Evolutionary conservation across 139 green algal species (phyloP).

Genomic region (Astrephomene gubernaculifera): DNA sequence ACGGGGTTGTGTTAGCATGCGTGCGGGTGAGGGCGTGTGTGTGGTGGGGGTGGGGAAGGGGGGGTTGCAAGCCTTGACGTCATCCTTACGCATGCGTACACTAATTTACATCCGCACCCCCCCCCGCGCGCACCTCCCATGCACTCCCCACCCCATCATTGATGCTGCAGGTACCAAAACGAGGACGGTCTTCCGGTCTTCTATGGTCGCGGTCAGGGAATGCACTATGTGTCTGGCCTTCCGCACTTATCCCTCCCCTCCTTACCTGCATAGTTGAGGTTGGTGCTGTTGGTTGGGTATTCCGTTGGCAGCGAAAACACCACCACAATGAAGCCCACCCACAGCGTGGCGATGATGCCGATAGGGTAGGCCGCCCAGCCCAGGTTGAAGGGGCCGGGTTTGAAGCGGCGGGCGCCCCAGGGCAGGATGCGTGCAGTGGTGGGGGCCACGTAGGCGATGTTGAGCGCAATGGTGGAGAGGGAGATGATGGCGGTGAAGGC

Average conservation of each 20-base stretch:
- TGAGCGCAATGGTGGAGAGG: conserved; percentile 58
- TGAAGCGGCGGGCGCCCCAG: conserved; percentile 50
- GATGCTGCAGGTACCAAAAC: too few relatives aligned
- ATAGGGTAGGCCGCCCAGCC: conserved; percentile 55
- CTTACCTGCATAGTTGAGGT: conserved; percentile 56
- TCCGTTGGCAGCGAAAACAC: conserved; percentile 59
- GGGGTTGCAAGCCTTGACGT: too few relatives aligned
- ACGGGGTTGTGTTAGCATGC: not conserved
- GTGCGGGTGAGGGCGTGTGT: too few relatives aligned
- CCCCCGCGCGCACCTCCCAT: too few relatives aligned
- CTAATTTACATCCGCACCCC: too few relatives aligned
- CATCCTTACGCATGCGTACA: too few relatives aligned
- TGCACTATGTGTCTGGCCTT: too few relatives aligned
- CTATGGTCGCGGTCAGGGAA: too few relatives aligned
- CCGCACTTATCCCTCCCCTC: too few relatives aligned
- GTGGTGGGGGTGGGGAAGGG: too few relatives aligned
- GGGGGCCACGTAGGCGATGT: conserved; percentile 55
- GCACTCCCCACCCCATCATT: too few relatives aligned
- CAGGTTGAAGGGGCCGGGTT: conserved; percentile 57
- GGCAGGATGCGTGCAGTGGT: conserved; percentile 50
- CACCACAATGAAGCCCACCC: conserved; percentile 48
- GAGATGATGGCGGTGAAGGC: conserved; percentile 62
- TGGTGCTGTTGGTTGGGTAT: conserved; percentile 43
- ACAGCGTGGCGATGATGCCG: conserved; percentile 42
- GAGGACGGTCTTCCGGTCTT: too few relatives aligned